phyloP scores from a whole-genome alignment of 2,329 filamentous ascomycete species.

The Calonectria honghensis region DNA sequence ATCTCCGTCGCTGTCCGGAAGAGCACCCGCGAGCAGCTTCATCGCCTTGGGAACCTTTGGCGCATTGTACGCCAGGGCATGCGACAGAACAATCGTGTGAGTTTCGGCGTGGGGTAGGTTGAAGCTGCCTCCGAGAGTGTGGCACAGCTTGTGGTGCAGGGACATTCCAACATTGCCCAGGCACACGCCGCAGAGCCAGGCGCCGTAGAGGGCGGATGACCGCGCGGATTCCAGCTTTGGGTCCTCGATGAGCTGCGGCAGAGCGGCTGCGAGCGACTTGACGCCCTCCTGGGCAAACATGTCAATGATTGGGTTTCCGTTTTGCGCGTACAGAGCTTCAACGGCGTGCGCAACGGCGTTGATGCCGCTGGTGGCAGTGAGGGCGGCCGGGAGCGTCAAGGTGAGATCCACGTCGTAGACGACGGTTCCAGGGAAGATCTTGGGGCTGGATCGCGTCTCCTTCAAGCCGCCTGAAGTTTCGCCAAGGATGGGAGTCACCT shows the following conservation, averaged over 20 bases:
- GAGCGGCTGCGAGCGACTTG: constrained; percentile 68
- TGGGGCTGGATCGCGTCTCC: constrained; percentile 74
- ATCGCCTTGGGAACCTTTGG: constrained; percentile 72
- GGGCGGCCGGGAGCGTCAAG: constrained; percentile 71
- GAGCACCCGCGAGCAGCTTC: constrained; percentile 69
- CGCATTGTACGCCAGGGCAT: constrained; percentile 78
- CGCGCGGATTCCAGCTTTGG: constrained; percentile 65
- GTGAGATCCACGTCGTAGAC: constrained; percentile 80
- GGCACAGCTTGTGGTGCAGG: constrained; percentile 39
- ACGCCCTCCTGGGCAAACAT: constrained; percentile 72
- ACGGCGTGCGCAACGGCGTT: constrained; percentile 80
- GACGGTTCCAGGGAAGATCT: constrained; percentile 75
- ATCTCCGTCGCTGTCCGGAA: constrained; percentile 76
- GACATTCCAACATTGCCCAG: constrained; percentile 38
- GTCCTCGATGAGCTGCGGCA: constrained; percentile 71
- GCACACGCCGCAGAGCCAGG: constrained; percentile 64
- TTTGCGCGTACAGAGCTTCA: constrained; percentile 78
- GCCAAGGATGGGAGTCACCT: constrained; percentile 79
- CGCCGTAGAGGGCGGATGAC: constrained; percentile 54
- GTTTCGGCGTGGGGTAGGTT: constrained; percentile 40
- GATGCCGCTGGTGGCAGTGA: constrained; percentile 76
- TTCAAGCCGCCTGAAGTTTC: constrained; percentile 76
- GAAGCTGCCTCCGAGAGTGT: constrained; percentile 73
- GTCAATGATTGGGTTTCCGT: constrained; percentile 76
- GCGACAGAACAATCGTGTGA: constrained; percentile 71